Evolutionary conservation across 2,329 filamentous ascomycete genomes (phyloP).

Genomic region (Amphichorda felina): DNA sequence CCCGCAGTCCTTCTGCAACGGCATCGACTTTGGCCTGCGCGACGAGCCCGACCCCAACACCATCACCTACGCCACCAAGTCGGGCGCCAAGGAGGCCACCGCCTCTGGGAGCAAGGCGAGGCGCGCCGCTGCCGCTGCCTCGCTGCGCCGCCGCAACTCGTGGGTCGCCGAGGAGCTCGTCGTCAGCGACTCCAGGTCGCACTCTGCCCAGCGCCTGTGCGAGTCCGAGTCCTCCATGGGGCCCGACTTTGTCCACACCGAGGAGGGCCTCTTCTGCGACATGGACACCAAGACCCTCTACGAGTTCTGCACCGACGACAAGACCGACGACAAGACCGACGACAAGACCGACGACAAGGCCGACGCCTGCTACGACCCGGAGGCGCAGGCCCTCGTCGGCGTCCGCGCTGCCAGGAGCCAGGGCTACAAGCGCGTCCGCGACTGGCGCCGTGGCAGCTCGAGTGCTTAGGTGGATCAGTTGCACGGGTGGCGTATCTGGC

Average conservation of each 20-base stretch:
- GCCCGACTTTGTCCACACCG: constrained; percentile 12
- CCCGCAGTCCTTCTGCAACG: constrained; percentile 8
- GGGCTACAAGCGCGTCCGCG: no score
- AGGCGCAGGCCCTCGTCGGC: no score
- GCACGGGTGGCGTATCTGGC: no score
- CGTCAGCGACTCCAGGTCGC: constrained; percentile 3
- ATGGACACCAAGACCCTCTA: constrained; percentile 14
- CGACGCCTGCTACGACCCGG: no score
- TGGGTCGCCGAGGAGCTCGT: constrained; percentile 1
- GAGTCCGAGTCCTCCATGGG: constrained; percentile 9
- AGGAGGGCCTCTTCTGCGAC: constrained; percentile 12
- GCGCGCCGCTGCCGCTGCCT: constrained; percentile 1
- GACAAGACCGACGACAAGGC: background rate
- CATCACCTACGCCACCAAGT: constrained; percentile 5
- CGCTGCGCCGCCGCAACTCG: background rate
- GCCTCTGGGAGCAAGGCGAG: background rate
- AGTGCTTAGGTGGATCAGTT: no score
- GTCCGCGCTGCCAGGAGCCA: no score
- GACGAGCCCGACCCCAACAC: constrained; percentile 5
- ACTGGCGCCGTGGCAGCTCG: no score
- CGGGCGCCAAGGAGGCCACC: background rate
- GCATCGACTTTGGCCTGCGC: constrained; percentile 5
- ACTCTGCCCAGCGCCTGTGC: constrained; percentile 11
- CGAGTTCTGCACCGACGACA: constrained; percentile 1
- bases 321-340: no score